These are phyloP conservation scores for Hyparrhenia diplandra DNA, from an alignment of 176 grass and related monocot species.

Conservation along the genomic window DNA sequence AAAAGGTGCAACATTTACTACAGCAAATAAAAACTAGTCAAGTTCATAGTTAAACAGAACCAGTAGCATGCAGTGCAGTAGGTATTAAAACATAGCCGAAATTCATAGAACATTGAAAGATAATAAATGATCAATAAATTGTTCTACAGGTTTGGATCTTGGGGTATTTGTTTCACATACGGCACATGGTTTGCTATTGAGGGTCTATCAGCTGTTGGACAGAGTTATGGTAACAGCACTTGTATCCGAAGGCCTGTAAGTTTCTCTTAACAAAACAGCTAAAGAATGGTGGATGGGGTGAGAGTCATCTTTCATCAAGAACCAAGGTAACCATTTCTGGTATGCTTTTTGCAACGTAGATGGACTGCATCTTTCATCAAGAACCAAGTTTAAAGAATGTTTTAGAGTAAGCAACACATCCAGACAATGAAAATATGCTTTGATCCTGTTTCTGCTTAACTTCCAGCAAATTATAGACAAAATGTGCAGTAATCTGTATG, in stretches of 20 bases:
- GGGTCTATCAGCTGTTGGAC: slow-evolving; percentile 45
- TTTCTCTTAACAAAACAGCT: slow-evolving; percentile 71
- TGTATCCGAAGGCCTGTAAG: slow-evolving; percentile 52
- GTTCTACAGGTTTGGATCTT: slow-evolving; percentile 57
- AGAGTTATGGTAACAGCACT: slow-evolving; percentile 37
- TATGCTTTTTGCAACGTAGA: neutral
- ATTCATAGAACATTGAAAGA: neutral
- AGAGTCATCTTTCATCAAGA: slow-evolving; percentile 71
- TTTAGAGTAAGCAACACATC: neutral
- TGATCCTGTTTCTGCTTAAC: neutral
- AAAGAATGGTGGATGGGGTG: slow-evolving; percentile 62
- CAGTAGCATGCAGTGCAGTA: neutral
- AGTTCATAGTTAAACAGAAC: neutral
- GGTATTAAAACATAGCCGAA: neutral
- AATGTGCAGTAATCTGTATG: neutral
- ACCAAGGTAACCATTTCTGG: slow-evolving; percentile 35
- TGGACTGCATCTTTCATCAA: neutral
- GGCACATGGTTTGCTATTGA: slow-evolving; percentile 66
- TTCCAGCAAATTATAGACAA: neutral
- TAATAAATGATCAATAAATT: slow-evolving; percentile 3
- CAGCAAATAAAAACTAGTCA: neutral
- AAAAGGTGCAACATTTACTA: neutral
- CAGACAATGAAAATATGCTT: neutral
- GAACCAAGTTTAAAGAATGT: neutral
- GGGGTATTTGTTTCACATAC: slow-evolving; percentile 73